Base-by-base conservation (phyloP, 2,329 filamentous ascomycete species). In the Alternaria novae-zelandiae region DNA sequence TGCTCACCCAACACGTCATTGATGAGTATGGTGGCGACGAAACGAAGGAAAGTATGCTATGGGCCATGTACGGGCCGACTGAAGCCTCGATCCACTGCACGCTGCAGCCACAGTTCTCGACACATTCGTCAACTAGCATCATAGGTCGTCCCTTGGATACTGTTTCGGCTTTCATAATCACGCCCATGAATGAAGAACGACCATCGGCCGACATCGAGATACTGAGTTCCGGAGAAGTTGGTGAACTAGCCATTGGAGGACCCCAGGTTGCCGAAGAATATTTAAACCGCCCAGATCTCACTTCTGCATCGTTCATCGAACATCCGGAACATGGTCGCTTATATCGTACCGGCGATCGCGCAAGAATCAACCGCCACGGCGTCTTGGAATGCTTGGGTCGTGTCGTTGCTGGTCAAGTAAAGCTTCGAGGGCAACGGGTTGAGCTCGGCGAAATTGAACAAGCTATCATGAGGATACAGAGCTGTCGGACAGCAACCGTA, bases 21-120 rank as follows among this genome's bases (percentile, higher is more conserved):
- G 82, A 87, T 36, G 93, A 96, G 74, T 97, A 96, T 83, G 93
- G 93, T 6, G 88, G 88, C 3, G 81, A 83, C 10, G 73, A 78
- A 0, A 74, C 74, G 0, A 80, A 80, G 8, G 76, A 82, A 2
- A 90, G 91, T 69, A 89, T 97, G 46, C 84, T 97, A 1, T 94
- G 93, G 86, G 94, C 90, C 32, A 97, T 97, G 93, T 97, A 97
- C 75, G 94, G 94, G 0, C 94, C 94, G 2, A 97, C 94, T 0
- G 94, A 97, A 81, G 93, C 93, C 8, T 89, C 94, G 0, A 97
- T 97, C 61, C 94, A 97, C 76, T 97, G 93, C 76, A 96, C 93
- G 1, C 80, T 96, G 5, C 90, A 93, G 67, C 83, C 89, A 0
- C 81, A 83, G 0, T 90, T 96, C 70, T 75, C 81, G 6, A 82